Conservation (phyloP, 2,329 filamentous ascomycete species). For the Fusarium papillatum region DNA sequence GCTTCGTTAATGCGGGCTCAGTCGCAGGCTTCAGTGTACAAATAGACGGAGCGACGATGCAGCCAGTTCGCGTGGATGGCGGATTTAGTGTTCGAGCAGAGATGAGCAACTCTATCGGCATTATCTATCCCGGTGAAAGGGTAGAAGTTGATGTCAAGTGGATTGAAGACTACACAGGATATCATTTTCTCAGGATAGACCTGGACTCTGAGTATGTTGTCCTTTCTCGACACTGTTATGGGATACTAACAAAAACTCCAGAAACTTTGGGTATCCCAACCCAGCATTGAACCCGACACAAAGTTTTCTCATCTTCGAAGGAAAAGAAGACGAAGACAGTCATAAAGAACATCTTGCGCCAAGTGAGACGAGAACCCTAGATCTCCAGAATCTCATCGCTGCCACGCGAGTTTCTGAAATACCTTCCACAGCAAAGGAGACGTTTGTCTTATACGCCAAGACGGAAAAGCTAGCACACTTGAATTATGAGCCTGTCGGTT, state of each 20-base stretch:
- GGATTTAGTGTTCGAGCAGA: background rate
- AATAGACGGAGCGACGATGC: background rate
- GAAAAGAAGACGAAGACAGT: background rate
- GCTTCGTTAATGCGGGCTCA: background rate
- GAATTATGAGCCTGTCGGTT: background rate
- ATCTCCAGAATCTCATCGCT: background rate
- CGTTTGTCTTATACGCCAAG: background rate
- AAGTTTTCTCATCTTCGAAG: background rate
- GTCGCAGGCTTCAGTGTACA: background rate
- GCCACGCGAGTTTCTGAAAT: background rate
- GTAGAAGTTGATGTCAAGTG: background rate
- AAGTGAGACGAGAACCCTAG: background rate
- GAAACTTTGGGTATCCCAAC: background rate
- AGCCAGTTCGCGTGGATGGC: background rate
- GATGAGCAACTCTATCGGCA: background rate
- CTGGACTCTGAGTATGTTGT: background rate
- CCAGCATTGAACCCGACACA: background rate
- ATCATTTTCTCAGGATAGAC: background rate
- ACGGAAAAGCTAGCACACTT: background rate
- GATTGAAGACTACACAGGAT: background rate
- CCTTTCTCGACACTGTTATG: background rate
- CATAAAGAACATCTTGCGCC: background rate
- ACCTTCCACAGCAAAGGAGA: background rate
- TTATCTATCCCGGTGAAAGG: background rate
- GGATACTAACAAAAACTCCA: background rate